Conservation (phyloP, 164 flowering plant genomes). For the Echeveria elegans region DNA sequence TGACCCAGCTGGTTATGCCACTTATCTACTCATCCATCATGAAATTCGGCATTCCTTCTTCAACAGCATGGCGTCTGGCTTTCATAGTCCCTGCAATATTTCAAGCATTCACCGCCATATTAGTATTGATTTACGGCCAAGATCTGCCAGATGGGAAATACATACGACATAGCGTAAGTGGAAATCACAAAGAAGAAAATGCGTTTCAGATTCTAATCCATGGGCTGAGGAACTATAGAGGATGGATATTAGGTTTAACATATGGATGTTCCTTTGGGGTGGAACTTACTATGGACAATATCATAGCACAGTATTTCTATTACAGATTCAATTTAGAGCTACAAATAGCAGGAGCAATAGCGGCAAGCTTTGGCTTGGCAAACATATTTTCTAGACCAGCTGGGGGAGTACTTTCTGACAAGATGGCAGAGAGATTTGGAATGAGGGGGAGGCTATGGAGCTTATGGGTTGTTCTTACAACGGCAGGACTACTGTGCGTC, state of each 20-base stretch:
- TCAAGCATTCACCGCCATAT: slow-evolving; percentile 32
- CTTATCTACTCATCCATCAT: slow-evolving; percentile 25
- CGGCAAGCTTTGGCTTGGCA: slow-evolving; percentile 48
- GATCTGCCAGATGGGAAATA: slow-evolving; percentile 38
- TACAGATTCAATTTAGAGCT: slow-evolving; percentile 40
- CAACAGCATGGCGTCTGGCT: slow-evolving; percentile 41
- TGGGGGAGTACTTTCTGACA: slow-evolving; percentile 50
- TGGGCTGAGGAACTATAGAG: slow-evolving; percentile 49
- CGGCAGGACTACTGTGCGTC: slow-evolving; percentile 44
- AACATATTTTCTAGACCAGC: slow-evolving; percentile 42
- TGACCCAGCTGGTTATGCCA: slow-evolving; percentile 51
- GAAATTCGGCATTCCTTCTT: slow-evolving; percentile 16
- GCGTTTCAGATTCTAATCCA: slow-evolving; percentile 21
- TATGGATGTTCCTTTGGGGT: slow-evolving; percentile 52
- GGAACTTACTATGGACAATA: slow-evolving; percentile 48
- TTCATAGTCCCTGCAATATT: slow-evolving; percentile 41
- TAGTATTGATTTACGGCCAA: slow-evolving; percentile 45
- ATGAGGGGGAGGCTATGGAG: slow-evolving; percentile 62
- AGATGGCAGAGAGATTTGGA: slow-evolving; percentile 42
- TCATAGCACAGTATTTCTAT: slow-evolving; percentile 50
- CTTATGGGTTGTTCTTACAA: slow-evolving; percentile 45
- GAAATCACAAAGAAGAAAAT: slow-evolving; percentile 14
- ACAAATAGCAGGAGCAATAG: slow-evolving; percentile 37
- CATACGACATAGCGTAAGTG: neutral
- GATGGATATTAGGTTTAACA: slow-evolving; percentile 43